These are phyloP conservation scores for Pleurotus sapidus DNA, from an alignment of 768 basidiomycete species.

Conservation along the genomic window DNA sequence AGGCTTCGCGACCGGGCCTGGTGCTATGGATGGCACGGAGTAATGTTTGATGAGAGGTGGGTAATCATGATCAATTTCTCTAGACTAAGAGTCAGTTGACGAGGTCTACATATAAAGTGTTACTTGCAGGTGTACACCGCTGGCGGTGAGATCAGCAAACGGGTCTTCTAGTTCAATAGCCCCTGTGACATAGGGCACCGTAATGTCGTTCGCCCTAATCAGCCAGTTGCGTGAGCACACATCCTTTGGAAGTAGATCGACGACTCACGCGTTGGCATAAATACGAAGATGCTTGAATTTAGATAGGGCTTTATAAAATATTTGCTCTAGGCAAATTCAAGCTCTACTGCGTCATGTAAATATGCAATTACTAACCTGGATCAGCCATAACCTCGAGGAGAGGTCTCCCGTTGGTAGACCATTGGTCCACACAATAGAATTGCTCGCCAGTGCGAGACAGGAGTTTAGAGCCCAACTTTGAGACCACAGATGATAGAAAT, in stretches of 20 bases:
- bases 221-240: not conserved
- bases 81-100: too few species aligned
- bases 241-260: not conserved
- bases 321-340: constrained; percentile 39
- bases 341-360: constrained; percentile 2
- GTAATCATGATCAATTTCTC: constrained; percentile 56
- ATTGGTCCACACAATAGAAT: constrained; percentile 70
- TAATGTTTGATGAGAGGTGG: constrained; percentile 54
- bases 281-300: constrained; percentile 67
- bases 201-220: constrained; percentile 61
- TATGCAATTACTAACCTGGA: constrained; percentile 42
- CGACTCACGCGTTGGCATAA: constrained; percentile 73
- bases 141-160: constrained; percentile 53
- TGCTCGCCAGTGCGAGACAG: constrained; percentile 79
- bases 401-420: constrained; percentile 62
- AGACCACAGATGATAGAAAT: constrained; percentile 14
- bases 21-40: constrained; percentile 38
- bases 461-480: constrained; percentile 60
- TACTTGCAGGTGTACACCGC: constrained; percentile 60
- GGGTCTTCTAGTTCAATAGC: constrained; percentile 67
- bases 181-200: constrained; percentile 82
- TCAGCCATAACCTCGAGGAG: constrained; percentile 78
- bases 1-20: constrained; percentile 35
- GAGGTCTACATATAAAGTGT: too few species aligned
- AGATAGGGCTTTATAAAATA: constrained; percentile 72